Base-by-base conservation (phyloP, 106 monocot genomes). In the Allium cepa region DNA sequence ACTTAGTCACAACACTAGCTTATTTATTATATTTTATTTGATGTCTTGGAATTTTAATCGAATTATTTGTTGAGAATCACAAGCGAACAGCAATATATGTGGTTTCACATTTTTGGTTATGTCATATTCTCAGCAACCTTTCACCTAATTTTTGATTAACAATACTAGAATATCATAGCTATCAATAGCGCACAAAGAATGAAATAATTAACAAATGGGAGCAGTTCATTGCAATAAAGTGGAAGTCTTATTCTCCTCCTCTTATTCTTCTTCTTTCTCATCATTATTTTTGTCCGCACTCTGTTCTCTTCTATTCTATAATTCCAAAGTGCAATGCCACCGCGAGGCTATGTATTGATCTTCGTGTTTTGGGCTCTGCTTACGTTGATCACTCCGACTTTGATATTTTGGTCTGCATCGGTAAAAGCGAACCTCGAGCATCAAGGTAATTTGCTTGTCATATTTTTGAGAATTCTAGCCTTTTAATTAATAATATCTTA, bases 321-420 rank as follows among this genome's bases (percentile, higher is more conserved):
- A 36, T 8, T 45, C 59, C 9, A 60, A 26, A 50, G 51, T 17
- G 56, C 47, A 76, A 92, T 92, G 92, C 92, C 92, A 53, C 85
- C 75, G 1, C 88, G 92, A 82, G 92, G 77, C 28, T 92, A 85
- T 66, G 83, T 83, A 57, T 71, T 92, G 66, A 79, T 92, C 22
- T 88, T 92, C 52, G 53, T 83, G 69, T 81, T 75, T 78, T 92
- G 92, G 92, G 87, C 88, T 75, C 69, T 92, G 47, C 82, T 92
- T 27, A 66, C 80, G 22, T 72, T 92, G 56, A 74, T 92, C 75
- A 88, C 88, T 56, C 92, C 92, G 17, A 85, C 92, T 46, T 85
- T 92, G 7, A 63, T 92, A 47, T 69, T 76, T 36, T 88, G 79
- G 92, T 92, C 92, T 8, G 76, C 83, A 14, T 73, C 87, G 18